Conservation (phyloP, 2,329 filamentous ascomycete species). For the Aspergillus sp. region DNA sequence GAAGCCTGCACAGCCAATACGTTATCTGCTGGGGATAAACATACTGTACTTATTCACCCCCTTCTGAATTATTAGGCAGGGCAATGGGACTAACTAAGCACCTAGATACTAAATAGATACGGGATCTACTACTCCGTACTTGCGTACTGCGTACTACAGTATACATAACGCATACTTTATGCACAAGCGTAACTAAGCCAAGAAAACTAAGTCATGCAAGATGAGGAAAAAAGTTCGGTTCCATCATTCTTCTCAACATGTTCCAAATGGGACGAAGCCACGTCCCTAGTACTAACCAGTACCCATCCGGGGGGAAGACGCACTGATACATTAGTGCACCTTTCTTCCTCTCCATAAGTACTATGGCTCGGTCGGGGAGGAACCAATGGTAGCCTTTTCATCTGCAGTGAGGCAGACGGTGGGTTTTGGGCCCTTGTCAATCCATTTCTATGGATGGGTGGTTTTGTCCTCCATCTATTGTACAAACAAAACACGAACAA, state of each 20-base stretch:
- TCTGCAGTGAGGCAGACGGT: neutral
- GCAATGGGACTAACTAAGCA: too few species aligned
- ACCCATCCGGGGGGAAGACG: neutral
- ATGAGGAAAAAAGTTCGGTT: neutral
- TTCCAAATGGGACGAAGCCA: conserved; percentile 3
- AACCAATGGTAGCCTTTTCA: neutral
- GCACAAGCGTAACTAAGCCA: too few species aligned
- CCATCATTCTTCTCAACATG: neutral
- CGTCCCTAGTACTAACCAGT: neutral
- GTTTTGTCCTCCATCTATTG: too few species aligned
- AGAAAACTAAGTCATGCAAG: neutral
- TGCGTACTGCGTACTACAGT: neutral
- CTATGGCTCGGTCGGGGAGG: too few species aligned
- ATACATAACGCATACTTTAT: too few species aligned
- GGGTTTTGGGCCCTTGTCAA: too few species aligned
- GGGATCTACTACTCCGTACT: neutral
- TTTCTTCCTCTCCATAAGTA: too few species aligned
- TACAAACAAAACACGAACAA: too few species aligned
- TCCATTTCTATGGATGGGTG: too few species aligned
- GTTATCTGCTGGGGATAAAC: neutral
- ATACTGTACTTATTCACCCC: neutral
- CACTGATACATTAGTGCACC: neutral
- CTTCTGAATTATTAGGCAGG: neutral
- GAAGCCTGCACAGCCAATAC: neutral
- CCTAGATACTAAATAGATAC: neutral